These are phyloP conservation scores for Sphagnurus paluster DNA, from an alignment of 1,284 basidiomycete genomes.

Conservation along the genomic window DNA sequence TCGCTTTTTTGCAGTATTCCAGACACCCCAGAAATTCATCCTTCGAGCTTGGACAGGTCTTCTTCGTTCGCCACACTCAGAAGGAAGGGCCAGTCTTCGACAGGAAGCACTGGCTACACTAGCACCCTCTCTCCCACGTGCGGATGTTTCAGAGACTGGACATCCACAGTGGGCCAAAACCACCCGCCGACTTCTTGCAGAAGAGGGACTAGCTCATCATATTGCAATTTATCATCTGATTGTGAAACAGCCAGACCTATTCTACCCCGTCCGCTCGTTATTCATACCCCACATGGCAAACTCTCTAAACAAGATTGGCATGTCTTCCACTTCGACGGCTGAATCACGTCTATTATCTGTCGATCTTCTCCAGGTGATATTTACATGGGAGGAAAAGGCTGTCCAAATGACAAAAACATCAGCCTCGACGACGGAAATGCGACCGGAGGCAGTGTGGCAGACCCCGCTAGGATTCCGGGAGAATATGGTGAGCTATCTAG, in stretches of 20 bases:
- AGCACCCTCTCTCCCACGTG: constrained; percentile 80
- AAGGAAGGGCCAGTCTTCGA: constrained; percentile 82
- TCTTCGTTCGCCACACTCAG: constrained; percentile 80
- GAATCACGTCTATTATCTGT: constrained; percentile 85
- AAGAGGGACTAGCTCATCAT: constrained; percentile 89
- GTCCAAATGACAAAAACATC: constrained; percentile 26
- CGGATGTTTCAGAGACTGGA: constrained; percentile 55
- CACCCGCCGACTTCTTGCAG: constrained; percentile 84
- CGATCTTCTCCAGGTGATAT: constrained; percentile 85
- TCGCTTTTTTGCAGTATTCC: constrained; percentile 92
- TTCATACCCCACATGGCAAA: constrained; percentile 98
- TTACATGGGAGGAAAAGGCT: constrained; percentile 82
- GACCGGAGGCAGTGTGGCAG: constrained; percentile 50
- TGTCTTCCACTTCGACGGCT: constrained; percentile 70
- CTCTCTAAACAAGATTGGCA: constrained; percentile 85
- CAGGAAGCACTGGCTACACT: constrained; percentile 88
- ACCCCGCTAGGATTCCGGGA: constrained; percentile 84
- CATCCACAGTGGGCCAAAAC: constrained; percentile 89
- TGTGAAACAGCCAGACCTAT: constrained; percentile 88
- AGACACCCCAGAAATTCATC: constrained; percentile 92
- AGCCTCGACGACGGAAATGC: constrained; percentile 20
- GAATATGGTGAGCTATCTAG: constrained; percentile 90
- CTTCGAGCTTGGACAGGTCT: constrained; percentile 93
- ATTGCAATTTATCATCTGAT: constrained; percentile 92
- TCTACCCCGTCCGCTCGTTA: constrained; percentile 91